These are phyloP conservation scores for Colletotrichum spaethianum DNA, from an alignment of 2,329 filamentous ascomycete species.

Conservation along the genomic window DNA sequence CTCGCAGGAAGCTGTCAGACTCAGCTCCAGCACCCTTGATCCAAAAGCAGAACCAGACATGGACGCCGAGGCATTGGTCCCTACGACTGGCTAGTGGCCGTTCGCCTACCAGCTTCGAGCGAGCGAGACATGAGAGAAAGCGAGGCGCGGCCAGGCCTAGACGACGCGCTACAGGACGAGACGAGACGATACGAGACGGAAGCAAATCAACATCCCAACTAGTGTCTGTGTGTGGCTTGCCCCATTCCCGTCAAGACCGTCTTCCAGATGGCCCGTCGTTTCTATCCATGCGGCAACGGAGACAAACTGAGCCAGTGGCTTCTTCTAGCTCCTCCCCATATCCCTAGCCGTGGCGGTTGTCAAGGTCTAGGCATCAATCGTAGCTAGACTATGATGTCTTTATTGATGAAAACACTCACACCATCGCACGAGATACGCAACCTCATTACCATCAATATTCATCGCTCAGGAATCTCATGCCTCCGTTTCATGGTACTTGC, in stretches of 20 bases:
- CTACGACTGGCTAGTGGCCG: conserved; percentile 32
- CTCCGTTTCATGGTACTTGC: conserved; percentile 9
- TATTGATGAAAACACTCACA: conserved; percentile 40
- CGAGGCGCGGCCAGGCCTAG: conserved; percentile 35
- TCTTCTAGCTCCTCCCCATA: conserved; percentile 34
- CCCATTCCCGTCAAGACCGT: conserved; percentile 35
- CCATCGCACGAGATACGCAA: conserved; percentile 23
- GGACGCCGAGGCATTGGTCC: not conserved
- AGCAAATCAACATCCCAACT: conserved; percentile 38
- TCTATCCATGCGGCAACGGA: conserved; percentile 40
- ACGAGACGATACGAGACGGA: conserved; percentile 42
- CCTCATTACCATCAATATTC: conserved; percentile 13
- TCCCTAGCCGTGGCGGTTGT: conserved; percentile 34
- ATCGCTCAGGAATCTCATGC: not conserved
- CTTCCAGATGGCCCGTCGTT: conserved; percentile 28
- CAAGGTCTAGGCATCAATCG: conserved; percentile 30
- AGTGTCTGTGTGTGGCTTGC: conserved; percentile 38
- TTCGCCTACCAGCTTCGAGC: conserved; percentile 29
- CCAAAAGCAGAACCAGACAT: not conserved
- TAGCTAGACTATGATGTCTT: conserved; percentile 38
- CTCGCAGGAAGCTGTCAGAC: conserved; percentile 21
- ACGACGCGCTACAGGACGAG: conserved; percentile 33
- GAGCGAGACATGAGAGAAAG: conserved; percentile 33
- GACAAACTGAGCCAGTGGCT: conserved; percentile 37
- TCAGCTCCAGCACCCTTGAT: not conserved